phyloP scores from a whole-genome alignment of 176 grass and related monocot species.

The Lolium perenne region DNA sequence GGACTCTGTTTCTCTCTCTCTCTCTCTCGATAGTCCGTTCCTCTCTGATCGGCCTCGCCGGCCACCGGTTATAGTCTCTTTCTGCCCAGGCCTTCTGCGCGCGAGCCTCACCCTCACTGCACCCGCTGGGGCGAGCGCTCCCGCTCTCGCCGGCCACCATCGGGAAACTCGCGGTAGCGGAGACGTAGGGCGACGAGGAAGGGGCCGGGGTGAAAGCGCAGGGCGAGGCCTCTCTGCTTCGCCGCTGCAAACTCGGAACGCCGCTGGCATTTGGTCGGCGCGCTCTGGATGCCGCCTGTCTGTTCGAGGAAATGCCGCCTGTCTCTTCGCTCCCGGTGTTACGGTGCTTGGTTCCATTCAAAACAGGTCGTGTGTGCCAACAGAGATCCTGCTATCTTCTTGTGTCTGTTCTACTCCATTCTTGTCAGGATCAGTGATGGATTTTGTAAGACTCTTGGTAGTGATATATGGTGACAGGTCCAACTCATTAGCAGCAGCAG shows the following conservation, averaged over 20 bases:
- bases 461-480: conserved; percentile 65
- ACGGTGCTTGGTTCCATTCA: neutral
- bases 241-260: neutral
- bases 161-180: neutral
- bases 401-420: neutral
- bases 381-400: neutral
- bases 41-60: neutral
- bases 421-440: neutral
- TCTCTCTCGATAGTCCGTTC: too few species aligned
- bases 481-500: conserved; percentile 4
- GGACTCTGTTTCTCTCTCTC: neutral
- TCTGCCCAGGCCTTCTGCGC: too few species aligned
- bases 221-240: neutral
- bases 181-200: too few species aligned
- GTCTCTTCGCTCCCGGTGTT: neutral
- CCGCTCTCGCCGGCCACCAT: neutral
- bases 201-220: neutral
- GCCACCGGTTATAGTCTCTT: neutral
- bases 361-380: neutral
- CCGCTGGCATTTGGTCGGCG: neutral
- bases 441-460: conserved; percentile 19
- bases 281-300: neutral
- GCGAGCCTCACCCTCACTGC: too few species aligned
- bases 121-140: neutral
- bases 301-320: neutral